Evolutionary conservation across 257 asterid species (phyloP).

Genomic region (Gentiana straminea): DNA sequence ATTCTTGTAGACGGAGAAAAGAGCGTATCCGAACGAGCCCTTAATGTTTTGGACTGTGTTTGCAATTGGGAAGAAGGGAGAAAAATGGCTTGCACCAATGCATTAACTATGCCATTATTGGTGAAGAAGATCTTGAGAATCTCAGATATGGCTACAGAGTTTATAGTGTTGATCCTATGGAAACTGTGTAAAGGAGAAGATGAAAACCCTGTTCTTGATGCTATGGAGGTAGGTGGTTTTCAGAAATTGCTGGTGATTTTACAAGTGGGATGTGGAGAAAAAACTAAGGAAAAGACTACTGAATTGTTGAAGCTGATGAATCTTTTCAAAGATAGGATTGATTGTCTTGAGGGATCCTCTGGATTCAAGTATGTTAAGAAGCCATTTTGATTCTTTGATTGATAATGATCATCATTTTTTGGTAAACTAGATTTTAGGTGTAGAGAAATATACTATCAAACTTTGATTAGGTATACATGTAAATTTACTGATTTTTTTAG

Average conservation of each 20-base stretch:
- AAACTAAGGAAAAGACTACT: constrained; percentile 36
- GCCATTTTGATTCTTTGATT: constrained; percentile 19
- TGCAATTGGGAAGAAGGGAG: constrained; percentile 30
- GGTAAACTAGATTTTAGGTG: no score
- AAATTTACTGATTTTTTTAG: no score
- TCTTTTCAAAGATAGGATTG: constrained; percentile 20
- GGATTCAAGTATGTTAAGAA: constrained; percentile 39
- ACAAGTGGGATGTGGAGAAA: constrained; percentile 39
- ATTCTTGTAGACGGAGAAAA: constrained; percentile 33
- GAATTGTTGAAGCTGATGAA: constrained; percentile 37
- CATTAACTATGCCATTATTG: constrained; percentile 30
- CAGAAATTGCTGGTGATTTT: constrained; percentile 38
- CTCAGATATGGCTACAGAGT: constrained; percentile 38
- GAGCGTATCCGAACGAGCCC: constrained; percentile 41
- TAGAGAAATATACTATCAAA: no score
- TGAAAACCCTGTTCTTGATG: constrained; percentile 7
- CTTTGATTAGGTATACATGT: constrained; percentile 7
- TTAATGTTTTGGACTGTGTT: constrained; percentile 39
- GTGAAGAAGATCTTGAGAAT: constrained; percentile 45
- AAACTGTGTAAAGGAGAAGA: constrained; percentile 18
- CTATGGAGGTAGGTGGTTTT: constrained; percentile 40
- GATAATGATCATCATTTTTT: no score
- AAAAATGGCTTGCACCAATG: constrained; percentile 24
- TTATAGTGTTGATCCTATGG: constrained; percentile 39
- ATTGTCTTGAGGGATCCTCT: constrained; percentile 28